Evolutionary conservation across 2,329 filamentous ascomycete genomes (phyloP), one percentile per base, ranked within the genome.

Genomic region (Claviceps pazoutovae): DNA sequence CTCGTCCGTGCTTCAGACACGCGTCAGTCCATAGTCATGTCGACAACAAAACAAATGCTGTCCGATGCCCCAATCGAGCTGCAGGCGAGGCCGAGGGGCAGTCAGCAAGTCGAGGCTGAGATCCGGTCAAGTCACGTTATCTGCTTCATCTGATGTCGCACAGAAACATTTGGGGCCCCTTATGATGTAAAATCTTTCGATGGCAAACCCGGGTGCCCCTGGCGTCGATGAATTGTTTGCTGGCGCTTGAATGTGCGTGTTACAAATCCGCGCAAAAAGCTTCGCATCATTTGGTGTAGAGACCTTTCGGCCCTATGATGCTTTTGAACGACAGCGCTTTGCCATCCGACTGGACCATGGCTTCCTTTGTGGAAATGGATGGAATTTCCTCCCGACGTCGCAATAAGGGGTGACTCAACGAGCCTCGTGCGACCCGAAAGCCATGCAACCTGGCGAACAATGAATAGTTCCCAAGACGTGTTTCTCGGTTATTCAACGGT

Each of bases 381-480:
- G 5, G 23, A 42, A 26, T 23, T 43, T 50, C 2, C 47, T 47
- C 19, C 17, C 30, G 13, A 26, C 13, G 14, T 39, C 42, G 42
- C 42, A 19, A 38, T 36, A 37, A 43, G 47, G 21, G 9, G 19
- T 6, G 14, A 19, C n/a, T 48, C 46, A 16, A 41, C 21, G 46
- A 21, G 41, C 46, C 45, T 46, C 36, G 49, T 49, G 30, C 23
- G 41, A 51, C 49, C 41, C 49, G 17, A 51, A 41, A 37, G 26
- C n/a, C 46, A 44, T 26, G 49, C 45, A 21, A 48, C 8, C 26
- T 23, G 9, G 17, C 42, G n/a, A 11, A 46, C 23, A 17, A 21
- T 17, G 17, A 42, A 39, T 13, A 38, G 38, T 26, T 39, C 38
- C 14, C 9, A 36, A 46, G 9, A 8, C 8, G 9, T 4, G 8